Evolutionary conservation across 768 basidiomycete species (phyloP), one percentile per base, ranked within the genome.

Genomic region (Pleurotus cornucopiae): DNA sequence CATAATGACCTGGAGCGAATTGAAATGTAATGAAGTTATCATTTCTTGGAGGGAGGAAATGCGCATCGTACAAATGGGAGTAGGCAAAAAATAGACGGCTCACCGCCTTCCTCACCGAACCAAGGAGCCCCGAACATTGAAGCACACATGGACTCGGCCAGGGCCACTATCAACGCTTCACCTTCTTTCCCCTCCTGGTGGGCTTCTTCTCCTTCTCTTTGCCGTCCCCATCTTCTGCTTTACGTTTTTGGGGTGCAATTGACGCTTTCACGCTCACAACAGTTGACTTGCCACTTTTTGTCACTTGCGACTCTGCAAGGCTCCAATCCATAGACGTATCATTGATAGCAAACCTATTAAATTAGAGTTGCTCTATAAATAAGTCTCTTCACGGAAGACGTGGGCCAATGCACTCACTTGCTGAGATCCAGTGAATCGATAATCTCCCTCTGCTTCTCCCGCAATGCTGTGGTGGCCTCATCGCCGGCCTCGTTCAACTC

Each of bases 341-440:
- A 61, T 89, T 79, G 62, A 98, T 94, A 23, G 87, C 85, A 66
- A 81, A 91, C 67, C 89, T 48, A 56, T 47, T 30, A 53, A 59
- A 56, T 47, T 25, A 63, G 23, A 54, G 57, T 54, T 47, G 61
- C 62, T 55, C 58, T 64, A 49, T 49, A 25, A 61, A 52, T 40
- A 38, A 38, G 51, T 14, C 11, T 25, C 4, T 40, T 30, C 51
- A 26, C 21, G 34, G 39, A 4, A 16, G 41, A 41, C 13, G 16
- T 46, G 21, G 40, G 60, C 2, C 56, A 51, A 16, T 16, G 57
- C 20, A 46, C 91, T 80, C 66, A 98, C 94, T 88, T 88, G 72
- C 78, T 83, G 58, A 98, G 71, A 72, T 98, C 94, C 26, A 99
- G 78, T 18, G 90, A 82, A 61, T 92, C 85, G 48, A 98, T 85